Evolutionary conservation across 2,329 filamentous ascomycete genomes (phyloP).

Genomic region (Triangularia verruculosa): DNA sequence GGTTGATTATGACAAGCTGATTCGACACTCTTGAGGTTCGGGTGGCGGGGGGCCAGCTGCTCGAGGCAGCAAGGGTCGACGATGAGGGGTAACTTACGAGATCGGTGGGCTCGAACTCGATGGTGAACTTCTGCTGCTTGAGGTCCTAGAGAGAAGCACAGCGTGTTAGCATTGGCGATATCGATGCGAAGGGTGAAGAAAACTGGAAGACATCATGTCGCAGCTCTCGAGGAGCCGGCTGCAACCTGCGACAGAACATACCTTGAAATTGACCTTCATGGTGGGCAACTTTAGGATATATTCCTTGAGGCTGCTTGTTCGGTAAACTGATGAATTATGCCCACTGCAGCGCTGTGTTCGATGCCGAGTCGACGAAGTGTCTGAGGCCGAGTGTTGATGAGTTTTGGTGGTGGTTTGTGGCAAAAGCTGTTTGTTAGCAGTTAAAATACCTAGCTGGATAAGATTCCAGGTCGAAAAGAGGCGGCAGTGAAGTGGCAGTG

Average conservation of each 20-base stretch:
- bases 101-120: constrained; percentile 91
- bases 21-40: constrained; percentile 17
- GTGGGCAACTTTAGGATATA: constrained; percentile 38
- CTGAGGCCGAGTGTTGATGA: not conserved
- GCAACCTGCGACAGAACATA: constrained; percentile 31
- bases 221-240: not conserved
- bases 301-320: not conserved
- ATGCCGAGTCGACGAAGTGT: constrained; percentile 2
- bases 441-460: not conserved
- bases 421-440: constrained; percentile 4
- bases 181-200: not conserved
- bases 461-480: not conserved
- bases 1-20: constrained; percentile 3
- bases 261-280: constrained; percentile 69
- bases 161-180: not conserved
- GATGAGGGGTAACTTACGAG: constrained; percentile 62
- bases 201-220: not conserved
- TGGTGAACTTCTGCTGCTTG: constrained; percentile 96
- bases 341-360: constrained; percentile 1
- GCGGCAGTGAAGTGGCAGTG: constrained; percentile 1
- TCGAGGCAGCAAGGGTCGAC: constrained; percentile 8
- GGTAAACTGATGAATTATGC: not conserved
- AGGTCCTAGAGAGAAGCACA: constrained; percentile 64
- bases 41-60: constrained; percentile 21
- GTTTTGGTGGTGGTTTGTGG: not conserved